A percentile compares a stretch with the other conserved stretches of the same genome.
These are phyloP conservation scores for Aspergillus pseudotamarii DNA, from an alignment of 2,329 filamentous ascomycete genomes.

Conservation along the genomic window DNA sequence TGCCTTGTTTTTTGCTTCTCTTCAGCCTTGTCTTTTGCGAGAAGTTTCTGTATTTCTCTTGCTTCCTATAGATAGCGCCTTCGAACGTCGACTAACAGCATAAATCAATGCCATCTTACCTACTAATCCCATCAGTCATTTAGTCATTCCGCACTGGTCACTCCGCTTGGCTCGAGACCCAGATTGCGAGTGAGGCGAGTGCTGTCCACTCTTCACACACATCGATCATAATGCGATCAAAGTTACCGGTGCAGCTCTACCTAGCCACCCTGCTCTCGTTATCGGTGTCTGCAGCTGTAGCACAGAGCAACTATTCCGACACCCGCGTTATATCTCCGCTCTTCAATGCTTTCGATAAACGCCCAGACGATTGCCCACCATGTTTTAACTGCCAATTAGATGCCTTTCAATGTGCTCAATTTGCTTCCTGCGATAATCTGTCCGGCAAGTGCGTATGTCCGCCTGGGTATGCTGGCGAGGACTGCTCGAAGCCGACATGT, in stretches of 20 bases:
- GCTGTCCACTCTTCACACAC: background rate
- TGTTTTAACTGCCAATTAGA: constrained; percentile 98
- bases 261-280: constrained; percentile 31
- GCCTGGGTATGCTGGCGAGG: constrained; percentile 88
- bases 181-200: background rate
- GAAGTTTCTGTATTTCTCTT: background rate
- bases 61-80: constrained; percentile 4
- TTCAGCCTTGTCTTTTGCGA: background rate
- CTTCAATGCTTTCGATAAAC: constrained; percentile 71
- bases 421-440: constrained; percentile 81
- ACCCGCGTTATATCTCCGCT: constrained; percentile 65
- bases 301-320: constrained; percentile 59
- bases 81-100: constrained; percentile 2
- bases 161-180: constrained; percentile 6
- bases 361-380: constrained; percentile 56
- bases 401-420: constrained; percentile 89
- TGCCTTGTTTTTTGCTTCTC: background rate
- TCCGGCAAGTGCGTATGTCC: constrained; percentile 94
- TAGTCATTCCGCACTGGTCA: constrained; percentile 8
- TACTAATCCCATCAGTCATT: background rate
- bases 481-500: constrained; percentile 90
- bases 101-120: constrained; percentile 2
- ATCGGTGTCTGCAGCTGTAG: constrained; percentile 22
- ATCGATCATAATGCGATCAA: constrained; percentile 31
- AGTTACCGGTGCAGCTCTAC: constrained; percentile 25